Conservation (phyloP, 2,329 filamentous ascomycete genomes). For the Phaeosphaeria sp. region DNA sequence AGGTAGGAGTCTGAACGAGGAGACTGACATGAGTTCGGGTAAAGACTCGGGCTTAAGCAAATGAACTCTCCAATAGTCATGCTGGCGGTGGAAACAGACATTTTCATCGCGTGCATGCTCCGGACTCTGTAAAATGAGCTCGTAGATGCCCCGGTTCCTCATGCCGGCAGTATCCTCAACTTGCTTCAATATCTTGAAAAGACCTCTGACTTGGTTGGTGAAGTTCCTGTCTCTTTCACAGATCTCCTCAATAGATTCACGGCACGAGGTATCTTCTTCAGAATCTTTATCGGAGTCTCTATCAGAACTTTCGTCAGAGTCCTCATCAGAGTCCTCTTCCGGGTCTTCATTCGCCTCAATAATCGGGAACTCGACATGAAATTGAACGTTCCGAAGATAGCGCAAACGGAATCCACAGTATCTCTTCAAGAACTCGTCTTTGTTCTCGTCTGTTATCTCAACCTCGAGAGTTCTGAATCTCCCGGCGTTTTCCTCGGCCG, state of each 20-base stretch:
- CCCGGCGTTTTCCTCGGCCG: slow-evolving; percentile 19
- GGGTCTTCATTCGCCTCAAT: slow-evolving; percentile 2
- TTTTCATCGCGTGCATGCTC: slow-evolving; percentile 3
- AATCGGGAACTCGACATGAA: slow-evolving; percentile 7
- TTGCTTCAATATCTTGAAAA: slow-evolving; percentile 14
- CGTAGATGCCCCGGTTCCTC: slow-evolving; percentile 2
- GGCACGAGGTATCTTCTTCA: no score
- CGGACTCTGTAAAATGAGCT: slow-evolving; percentile 11
- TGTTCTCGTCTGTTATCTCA: slow-evolving; percentile 7
- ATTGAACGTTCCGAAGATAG: slow-evolving; percentile 14
- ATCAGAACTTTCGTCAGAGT: no score
- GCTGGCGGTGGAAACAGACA: slow-evolving; percentile 3
- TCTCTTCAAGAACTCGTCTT: slow-evolving; percentile 9
- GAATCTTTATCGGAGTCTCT: not conserved
- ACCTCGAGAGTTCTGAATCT: slow-evolving; percentile 8
- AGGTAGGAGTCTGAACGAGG: not conserved
- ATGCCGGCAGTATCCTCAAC: slow-evolving; percentile 7
- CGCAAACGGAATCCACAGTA: slow-evolving; percentile 14
- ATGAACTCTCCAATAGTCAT: slow-evolving; percentile 16
- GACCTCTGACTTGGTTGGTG: slow-evolving; percentile 12
- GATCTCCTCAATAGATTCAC: slow-evolving; percentile 13
- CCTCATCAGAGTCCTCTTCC: no score
- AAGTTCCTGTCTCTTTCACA: slow-evolving; percentile 14
- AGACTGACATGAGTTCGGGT: not conserved
- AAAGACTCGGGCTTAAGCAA: slow-evolving; percentile 5